Evolutionary conservation across 306 rosid genomes (phyloP), one percentile per base, ranked within the genome.

Genomic region (Argentina anserina): DNA sequence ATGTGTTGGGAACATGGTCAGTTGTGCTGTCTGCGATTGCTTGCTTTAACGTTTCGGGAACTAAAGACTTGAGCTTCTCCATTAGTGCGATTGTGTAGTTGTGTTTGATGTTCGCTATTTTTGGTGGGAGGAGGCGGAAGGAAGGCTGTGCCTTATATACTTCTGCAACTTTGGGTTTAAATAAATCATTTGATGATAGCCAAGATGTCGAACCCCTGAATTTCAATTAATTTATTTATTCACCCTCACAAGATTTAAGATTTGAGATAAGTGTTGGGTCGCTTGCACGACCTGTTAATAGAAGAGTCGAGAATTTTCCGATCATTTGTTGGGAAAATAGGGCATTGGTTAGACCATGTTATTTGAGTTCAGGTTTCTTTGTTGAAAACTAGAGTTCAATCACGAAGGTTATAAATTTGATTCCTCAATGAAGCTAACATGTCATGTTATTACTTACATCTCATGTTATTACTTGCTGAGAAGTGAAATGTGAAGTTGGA

Each of bases 51-150:
- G 47, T 69, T 21, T 87, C 87, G 28, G 97, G 98, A 53, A 90
- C 80, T 49, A 86, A 75, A 29, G 79, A 78, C 82, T 90, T 90
- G 76, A 92, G 88, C 78, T 78, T 73, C 77, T 92, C 98, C 98
- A 92, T 92, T 46, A 56, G 21, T 3, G 65, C 21, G 53, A 6
- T 7, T n/a, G n/a, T n/a, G n/a, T n/a, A n/a, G n/a, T 7, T 5
- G 23, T 17, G 53, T 33, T 33, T 33, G 17, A 23, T 5, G 10
- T 47, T 20, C 12, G 56, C 7, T 49, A 49, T 20, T 47, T 47
- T 47, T 47, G 55, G 65, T 31, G 65, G 4, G 20, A 28, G 64
- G n/a, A 59, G 64, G 0, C 36, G 64, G 64, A 14, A 4, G 39
- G 65, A n/a, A n/a, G 39, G 65, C 12, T 23, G 18, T 26, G n/a